Evolutionary conservation across 2,329 filamentous ascomycete genomes (phyloP).

Genomic region (Fusarium newnesense): DNA sequence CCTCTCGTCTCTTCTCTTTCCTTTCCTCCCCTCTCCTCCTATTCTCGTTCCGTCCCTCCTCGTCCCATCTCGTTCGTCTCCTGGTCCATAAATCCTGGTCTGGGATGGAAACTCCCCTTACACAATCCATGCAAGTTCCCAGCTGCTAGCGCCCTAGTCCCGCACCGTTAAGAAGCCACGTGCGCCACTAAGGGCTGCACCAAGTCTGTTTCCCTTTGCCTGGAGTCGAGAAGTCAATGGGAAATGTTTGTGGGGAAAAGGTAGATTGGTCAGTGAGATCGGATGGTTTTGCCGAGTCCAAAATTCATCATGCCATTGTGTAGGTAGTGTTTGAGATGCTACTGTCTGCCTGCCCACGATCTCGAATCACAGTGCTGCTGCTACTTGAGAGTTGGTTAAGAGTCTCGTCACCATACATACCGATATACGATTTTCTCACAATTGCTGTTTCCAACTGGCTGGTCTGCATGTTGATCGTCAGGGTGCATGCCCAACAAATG

Average conservation of each 20-base stretch:
- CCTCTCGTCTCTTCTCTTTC: constrained; percentile 17
- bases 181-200: constrained; percentile 42
- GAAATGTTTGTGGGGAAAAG: constrained; percentile 38
- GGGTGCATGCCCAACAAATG: constrained; percentile 30
- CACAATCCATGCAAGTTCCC: constrained; percentile 35
- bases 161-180: constrained; percentile 46
- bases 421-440: constrained; percentile 9
- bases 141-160: constrained; percentile 40
- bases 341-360: constrained; percentile 4
- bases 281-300: constrained; percentile 33
- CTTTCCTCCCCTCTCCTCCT: constrained; percentile 9
- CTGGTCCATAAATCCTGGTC: constrained; percentile 6
- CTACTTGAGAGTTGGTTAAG: constrained; percentile 16
- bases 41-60: constrained; percentile 5
- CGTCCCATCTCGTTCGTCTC: constrained; percentile 10
- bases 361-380: constrained; percentile 25
- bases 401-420: constrained; percentile 27
- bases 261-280: constrained; percentile 40
- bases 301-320: constrained; percentile 25
- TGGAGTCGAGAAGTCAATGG: constrained; percentile 17
- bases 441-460: constrained; percentile 32
- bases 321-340: constrained; percentile 2
- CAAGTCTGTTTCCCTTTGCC: constrained; percentile 20
- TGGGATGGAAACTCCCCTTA: constrained; percentile 18
- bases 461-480: constrained; percentile 32